Conservation (phyloP, 305 asterid genomes). For the Andrographis paniculata region DNA sequence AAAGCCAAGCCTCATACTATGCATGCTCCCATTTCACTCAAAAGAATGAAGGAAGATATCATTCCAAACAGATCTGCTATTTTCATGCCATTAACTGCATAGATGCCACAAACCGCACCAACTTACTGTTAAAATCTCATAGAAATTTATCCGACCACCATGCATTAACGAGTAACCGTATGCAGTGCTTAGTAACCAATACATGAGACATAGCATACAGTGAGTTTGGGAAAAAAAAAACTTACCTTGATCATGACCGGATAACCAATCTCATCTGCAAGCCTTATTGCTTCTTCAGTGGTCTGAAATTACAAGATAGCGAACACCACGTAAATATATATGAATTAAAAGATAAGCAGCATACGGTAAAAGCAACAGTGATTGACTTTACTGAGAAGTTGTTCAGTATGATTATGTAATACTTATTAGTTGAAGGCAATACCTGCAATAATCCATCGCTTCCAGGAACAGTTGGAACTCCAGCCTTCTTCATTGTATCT, state of each 20-base stretch:
- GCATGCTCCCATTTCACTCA: not conserved
- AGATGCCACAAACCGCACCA: not conserved
- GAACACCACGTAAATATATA: not conserved
- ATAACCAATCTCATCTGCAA: conserved; percentile 81
- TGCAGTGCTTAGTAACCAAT: not conserved
- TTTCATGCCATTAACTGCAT: not conserved
- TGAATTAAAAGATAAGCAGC: not conserved
- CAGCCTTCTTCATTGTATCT: conserved; percentile 98
- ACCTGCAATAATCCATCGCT: conserved; percentile 91
- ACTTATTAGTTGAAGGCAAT: conserved; percentile 11
- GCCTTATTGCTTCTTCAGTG: conserved; percentile 77
- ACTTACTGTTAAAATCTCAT: no score
- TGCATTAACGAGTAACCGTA: no score
- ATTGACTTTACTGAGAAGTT: no score
- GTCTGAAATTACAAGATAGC: conserved; percentile 36
- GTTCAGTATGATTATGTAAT: no score
- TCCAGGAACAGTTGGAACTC: conserved; percentile 99
- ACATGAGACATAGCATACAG: not conserved
- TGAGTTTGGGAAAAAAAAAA: conserved; percentile 6
- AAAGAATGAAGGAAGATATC: not conserved
- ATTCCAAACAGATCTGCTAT: not conserved
- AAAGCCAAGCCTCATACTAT: not conserved
- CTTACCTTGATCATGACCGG: conserved; percentile 99
- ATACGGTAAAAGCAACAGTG: no score
- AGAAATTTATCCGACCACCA: no score